Percentiles rank a stretch among this genome's conserved stretches.
Evolutionary conservation across 2,329 filamentous ascomycete genomes (phyloP).

Genomic region (Stagonosporopsis vannaccii): DNA sequence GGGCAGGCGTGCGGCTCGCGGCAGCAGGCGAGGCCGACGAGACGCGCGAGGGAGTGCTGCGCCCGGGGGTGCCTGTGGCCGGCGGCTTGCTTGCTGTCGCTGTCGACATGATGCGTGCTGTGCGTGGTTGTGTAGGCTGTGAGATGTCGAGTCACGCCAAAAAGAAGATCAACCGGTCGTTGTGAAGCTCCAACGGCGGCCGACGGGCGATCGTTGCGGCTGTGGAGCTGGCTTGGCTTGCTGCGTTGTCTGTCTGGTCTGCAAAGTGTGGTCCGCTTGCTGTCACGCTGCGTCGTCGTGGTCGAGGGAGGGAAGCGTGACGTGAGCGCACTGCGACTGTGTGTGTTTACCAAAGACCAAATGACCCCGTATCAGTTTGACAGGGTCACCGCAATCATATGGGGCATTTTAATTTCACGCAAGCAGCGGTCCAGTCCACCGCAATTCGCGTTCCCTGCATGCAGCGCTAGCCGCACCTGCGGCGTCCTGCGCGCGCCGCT

Average conservation of each 20-base stretch:
- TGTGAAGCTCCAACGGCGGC: conserved; percentile 17
- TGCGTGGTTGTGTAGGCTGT: conserved; percentile 2
- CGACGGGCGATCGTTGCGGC: conserved; percentile 15
- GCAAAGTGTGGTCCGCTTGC: conserved; percentile 2
- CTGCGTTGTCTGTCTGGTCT: conserved; percentile 4
- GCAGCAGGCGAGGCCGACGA: conserved; percentile 42
- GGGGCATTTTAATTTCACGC: conserved; percentile 19
- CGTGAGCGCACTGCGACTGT: conserved; percentile 9
- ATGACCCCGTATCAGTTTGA: conserved; percentile 19
- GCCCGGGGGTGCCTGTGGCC: conserved; percentile 40
- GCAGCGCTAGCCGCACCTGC: conserved; percentile 10
- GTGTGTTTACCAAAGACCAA: conserved; percentile 18
- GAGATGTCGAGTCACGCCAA: conserved; percentile 4
- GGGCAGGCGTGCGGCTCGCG: conserved; percentile 42
- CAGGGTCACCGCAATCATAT: conserved; percentile 18
- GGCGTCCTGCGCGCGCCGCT: background rate
- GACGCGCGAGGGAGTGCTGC: conserved; percentile 33
- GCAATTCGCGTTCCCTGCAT: conserved; percentile 15
- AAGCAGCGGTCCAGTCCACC: conserved; percentile 16
- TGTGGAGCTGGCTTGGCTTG: conserved; percentile 19
- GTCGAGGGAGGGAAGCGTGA: conserved; percentile 2
- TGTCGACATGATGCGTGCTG: conserved; percentile 39
- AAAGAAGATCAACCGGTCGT: conserved; percentile 11
- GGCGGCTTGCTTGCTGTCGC: conserved; percentile 48
- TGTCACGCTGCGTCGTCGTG: conserved; percentile 1